phyloP scores from a whole-genome alignment of 345 rosid species.

The Citrus hindsii region DNA sequence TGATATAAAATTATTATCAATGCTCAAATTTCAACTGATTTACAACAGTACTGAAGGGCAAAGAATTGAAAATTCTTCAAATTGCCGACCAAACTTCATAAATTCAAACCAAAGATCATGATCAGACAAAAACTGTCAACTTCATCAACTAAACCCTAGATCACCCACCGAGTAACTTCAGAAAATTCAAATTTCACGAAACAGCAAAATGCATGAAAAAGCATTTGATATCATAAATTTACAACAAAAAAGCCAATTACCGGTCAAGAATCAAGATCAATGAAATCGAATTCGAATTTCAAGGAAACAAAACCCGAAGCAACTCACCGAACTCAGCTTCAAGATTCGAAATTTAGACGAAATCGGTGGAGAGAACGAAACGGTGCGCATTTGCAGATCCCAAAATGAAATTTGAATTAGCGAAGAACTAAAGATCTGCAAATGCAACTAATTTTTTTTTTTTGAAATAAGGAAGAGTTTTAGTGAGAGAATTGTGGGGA shows the following conservation, averaged over 20 bases:
- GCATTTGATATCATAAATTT: neutral
- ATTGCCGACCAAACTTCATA: neutral
- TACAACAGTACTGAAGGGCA: neutral
- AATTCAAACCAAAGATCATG: slow-evolving; percentile 15
- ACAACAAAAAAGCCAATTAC: neutral
- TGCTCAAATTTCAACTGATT: neutral
- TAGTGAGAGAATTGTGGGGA: neutral
- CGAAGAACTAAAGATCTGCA: slow-evolving; percentile 22
- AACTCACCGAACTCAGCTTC: slow-evolving; percentile 42
- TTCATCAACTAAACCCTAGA: neutral
- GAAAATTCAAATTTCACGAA: neutral
- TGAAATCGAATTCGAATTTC: slow-evolving; percentile 10
- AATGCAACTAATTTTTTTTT: slow-evolving; percentile 8
- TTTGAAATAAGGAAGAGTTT: neutral
- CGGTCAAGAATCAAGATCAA: slow-evolving; percentile 20
- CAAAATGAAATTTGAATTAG: neutral
- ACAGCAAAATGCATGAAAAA: neutral
- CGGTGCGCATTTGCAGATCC: slow-evolving; percentile 44
- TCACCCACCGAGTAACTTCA: neutral
- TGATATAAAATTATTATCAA: neutral
- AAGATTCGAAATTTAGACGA: slow-evolving; percentile 9
- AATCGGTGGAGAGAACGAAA: slow-evolving; percentile 11
- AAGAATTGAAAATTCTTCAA: neutral
- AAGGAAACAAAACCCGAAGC: neutral
- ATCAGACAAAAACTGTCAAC: slow-evolving; percentile 13